Evolutionary conservation across 805 yeast species (phyloP).

Genomic region (Ogataea trehaloabstinens): DNA sequence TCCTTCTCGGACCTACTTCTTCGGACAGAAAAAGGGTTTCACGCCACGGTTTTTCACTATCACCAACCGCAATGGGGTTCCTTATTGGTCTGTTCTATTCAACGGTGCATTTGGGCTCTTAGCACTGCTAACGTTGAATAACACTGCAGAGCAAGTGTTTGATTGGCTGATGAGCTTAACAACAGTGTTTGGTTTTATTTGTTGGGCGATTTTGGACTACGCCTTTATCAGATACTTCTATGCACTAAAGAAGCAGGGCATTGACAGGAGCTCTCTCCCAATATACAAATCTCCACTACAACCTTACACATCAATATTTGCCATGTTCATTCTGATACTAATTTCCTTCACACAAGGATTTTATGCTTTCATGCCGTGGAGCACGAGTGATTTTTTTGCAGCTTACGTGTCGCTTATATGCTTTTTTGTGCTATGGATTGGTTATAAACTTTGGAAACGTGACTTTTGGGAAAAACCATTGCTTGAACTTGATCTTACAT

Average conservation of each 20-base stretch:
- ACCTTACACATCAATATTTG: conserved; percentile 68
- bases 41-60: conserved; percentile 53
- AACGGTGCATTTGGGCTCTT: conserved; percentile 63
- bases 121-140: conserved; percentile 57
- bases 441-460: conserved; percentile 42
- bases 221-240: conserved; percentile 71
- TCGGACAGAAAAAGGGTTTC: conserved; percentile 56
- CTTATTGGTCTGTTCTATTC: conserved; percentile 52
- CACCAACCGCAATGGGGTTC: conserved; percentile 60
- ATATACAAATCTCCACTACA: conserved; percentile 63
- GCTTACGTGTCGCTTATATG: conserved; percentile 68
- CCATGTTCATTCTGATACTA: conserved; percentile 49
- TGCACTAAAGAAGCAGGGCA: conserved; percentile 59
- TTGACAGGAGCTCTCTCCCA: conserved; percentile 67
- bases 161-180: conserved; percentile 72
- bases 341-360: conserved; percentile 75
- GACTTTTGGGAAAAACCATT: conserved; percentile 44
- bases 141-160: conserved; percentile 57
- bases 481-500: conserved; percentile 54
- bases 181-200: conserved; percentile 73
- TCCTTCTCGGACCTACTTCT: conserved; percentile 65
- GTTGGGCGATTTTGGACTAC: conserved; percentile 66
- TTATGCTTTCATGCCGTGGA: conserved; percentile 54
- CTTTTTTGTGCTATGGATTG: conserved; percentile 53
- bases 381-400: conserved; percentile 60